Evolutionary conservation across 495 filamentous ascomycete genomes (phyloP), one percentile per base, ranked within the genome.

Genomic region (Neurospora terricola): DNA sequence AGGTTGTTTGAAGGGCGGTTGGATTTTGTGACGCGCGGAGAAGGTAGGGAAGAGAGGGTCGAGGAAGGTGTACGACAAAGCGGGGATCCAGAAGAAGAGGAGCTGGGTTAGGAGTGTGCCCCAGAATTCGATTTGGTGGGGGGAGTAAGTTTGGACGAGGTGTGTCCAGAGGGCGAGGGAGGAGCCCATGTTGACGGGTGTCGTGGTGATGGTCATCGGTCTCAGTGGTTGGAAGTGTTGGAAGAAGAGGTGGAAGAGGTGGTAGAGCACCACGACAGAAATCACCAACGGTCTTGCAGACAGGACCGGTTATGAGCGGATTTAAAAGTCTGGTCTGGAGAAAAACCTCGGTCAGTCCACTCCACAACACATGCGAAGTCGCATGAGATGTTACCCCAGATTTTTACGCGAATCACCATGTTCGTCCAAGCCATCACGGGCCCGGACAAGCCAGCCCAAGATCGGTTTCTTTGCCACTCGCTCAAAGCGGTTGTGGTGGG

Each of bases 1-100:
- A 2, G 87, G 87, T 71, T 87, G 86, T 66, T 84, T 85, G 3
- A 84, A 81, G 0, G 82, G 76, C 1, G 85, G 84, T 72, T 90
- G 88, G 72, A 90, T 82, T 73, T 90, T 90, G 79, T 90, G 87
- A 11, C 78, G 76, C 1, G 81, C 78, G 0, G 87, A 86, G 76
- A 88, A 88, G 38, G 71, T 40, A 0, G 88, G 88, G 23, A 80
- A 78, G 36, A 82, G 34, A 6, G 70, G 69, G 73, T 88, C 85
- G 37, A 89, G 76, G 4, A 73, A 73, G 27, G 85, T 76, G 74
- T 84, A 88, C 62, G 78, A 45, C 7, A 83, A 43, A 1, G 83
- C 84, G 12, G 84, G 86, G 7, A 88, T 10, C 86, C 86, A 89
- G 79, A 88, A 89, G 76, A 77, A 81, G 45, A 87, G 1, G 18